Base-by-base conservation (phyloP, 352 stramenopile genomes). In the Phytopythium helicoides region DNA sequence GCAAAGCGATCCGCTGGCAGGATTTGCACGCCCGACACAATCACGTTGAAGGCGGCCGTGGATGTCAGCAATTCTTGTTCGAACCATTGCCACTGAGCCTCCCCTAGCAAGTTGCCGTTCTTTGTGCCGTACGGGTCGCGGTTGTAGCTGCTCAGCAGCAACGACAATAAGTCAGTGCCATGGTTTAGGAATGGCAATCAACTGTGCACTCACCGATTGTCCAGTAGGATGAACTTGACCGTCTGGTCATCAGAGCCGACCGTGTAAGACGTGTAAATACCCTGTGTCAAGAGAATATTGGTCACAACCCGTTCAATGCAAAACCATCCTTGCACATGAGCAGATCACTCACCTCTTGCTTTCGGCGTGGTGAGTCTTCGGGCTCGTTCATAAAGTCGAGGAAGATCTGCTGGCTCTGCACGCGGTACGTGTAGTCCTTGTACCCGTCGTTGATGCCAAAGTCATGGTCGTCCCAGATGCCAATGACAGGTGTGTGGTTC, bases 11-110 rank as follows among this genome's bases (percentile, higher is more conserved):
- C 96, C 34, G 63, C 64, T 3, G 85, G 78, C 35, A 95, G 75
- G 39, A 97, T 79, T 62, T 98, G 92, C 22, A 98, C 77, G 22
- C 90, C 90, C 31, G 80, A 95, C 8, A 98, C 87, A 58, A 98
- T 86, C 25, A 98, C 86, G 65, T 98, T 97, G 52, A 97, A 95
- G 39, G 85, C 71, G 16, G 92, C 89, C 14, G 58, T 89, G 7
- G 89, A 89, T 36, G 81, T 73, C 31, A 60, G 71, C 31, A 97
- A 73, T 53, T 95, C 79, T 3, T 77, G 68, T 48, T 95, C 81
- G 47, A 97, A 77, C 86, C 86, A 97, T 9, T 62, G 38, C 88
- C 88, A 97, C 54, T 97, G 88, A 12, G 54, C 57, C 12, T 77
- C 57, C 47, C 88, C 88, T 23, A 97, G 66, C 38, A 96, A 76